phyloP scores from a whole-genome alignment of 108 stramenopile genomes.

The Skeletonema menzelii region DNA sequence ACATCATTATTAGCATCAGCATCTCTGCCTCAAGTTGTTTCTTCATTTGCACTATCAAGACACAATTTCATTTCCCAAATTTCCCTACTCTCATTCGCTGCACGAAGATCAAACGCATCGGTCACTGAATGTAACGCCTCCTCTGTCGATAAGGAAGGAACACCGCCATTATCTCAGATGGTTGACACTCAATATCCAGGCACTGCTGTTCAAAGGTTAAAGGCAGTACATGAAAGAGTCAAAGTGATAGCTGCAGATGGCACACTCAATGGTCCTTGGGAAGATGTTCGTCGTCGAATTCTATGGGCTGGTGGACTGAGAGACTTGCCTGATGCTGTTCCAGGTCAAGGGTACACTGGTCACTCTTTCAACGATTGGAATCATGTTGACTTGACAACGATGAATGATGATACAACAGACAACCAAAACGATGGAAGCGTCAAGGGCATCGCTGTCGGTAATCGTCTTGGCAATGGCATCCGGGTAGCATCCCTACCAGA shows the following conservation, averaged over 20 bases:
- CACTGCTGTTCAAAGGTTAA: slow-evolving; percentile 74
- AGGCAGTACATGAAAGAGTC: slow-evolving; percentile 66
- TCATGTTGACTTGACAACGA: slow-evolving; percentile 90
- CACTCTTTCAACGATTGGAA: slow-evolving; percentile 92
- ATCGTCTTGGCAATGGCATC: slow-evolving; percentile 82
- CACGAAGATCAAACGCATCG: not conserved
- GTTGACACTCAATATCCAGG: slow-evolving; percentile 77
- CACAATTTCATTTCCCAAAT: not conserved
- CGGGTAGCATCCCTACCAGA: slow-evolving; percentile 80
- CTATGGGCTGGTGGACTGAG: slow-evolving; percentile 90
- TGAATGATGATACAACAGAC: slow-evolving; percentile 71
- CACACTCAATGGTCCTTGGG: slow-evolving; percentile 68
- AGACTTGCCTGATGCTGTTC: slow-evolving; percentile 68
- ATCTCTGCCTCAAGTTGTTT: not conserved
- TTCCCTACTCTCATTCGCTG: not conserved
- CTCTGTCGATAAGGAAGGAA: not conserved
- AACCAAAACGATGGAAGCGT: slow-evolving; percentile 83
- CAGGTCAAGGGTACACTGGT: slow-evolving; percentile 91
- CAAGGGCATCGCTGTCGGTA: slow-evolving; percentile 77
- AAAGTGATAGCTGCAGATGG: slow-evolving; percentile 43
- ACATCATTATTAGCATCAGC: not conserved
- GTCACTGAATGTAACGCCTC: slow-evolving; percentile 15
- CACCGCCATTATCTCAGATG: not conserved
- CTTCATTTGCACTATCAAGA: not conserved
- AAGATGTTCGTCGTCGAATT: slow-evolving; percentile 72